Evolutionary conservation across 2,329 filamentous ascomycete species (phyloP), one percentile per base, ranked within the genome.

Genomic region (Aspergillus sp.): DNA sequence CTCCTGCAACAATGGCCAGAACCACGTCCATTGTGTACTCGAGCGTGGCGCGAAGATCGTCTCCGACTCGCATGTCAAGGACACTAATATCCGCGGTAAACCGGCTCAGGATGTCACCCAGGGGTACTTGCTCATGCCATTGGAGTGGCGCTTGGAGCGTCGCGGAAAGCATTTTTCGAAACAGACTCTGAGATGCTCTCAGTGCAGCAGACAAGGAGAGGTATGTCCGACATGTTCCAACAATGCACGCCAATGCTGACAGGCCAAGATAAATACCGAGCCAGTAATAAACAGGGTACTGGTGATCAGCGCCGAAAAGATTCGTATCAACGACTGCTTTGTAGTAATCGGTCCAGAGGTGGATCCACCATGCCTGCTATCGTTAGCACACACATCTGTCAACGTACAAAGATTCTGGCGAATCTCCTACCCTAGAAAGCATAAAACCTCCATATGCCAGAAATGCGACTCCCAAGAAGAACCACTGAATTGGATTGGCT

Each of bases 71-170:
- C 12, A 84, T 86, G 74, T 92, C 90, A 51, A 92, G 83, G 32
- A 86, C 83, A 63, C 87, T 85, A 72, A 92, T 91, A 73, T 92
- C 90, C 5, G 87, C 81, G 0, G 89, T 90, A 71, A 92, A 90
- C 1, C 90, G 83, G 75, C 92, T 92, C 29, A 92, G 78, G 31
- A 92, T 84, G 47, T 89, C 84, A 2, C 90, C 90, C 1, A 91
- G 79, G 0, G 90, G 90, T 0, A 91, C 87, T 0, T 89, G 92
- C 69, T 92, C 90, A 49, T 92, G 82, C 88, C 89, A 91, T 59
- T 89, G 81, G 16, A 92, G 79, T 3, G 88, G 89, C 7, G 90
- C 86, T 24, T 87, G 84, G 6, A 93, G 26, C 5, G 54, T 20
- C 18, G 14, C 31, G 39, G 45, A 39, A 5, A 58, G 42, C 20